Conservation (phyloP, 164 flowering plant genomes). For the Annona squamosa region DNA sequence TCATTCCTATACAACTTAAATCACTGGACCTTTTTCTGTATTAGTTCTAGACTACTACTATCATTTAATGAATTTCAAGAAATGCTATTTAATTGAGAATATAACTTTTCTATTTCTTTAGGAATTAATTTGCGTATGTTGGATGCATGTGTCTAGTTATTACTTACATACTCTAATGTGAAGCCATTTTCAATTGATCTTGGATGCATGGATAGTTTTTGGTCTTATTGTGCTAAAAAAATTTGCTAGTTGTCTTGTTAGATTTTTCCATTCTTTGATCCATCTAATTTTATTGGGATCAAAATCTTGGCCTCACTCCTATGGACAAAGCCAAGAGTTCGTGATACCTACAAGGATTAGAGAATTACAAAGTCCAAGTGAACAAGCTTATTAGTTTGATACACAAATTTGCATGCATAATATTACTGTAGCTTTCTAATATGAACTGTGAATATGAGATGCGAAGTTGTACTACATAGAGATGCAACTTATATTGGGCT, state of each 20-base stretch:
- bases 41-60: background rate
- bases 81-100: background rate
- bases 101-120: no score
- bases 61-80: no score
- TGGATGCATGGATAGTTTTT: background rate
- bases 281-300: background rate
- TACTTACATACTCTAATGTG: background rate
- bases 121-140: background rate
- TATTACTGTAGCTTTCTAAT: background rate
- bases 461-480: no score
- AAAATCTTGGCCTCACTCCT: background rate
- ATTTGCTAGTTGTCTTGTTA: no score
- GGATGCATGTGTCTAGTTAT: background rate
- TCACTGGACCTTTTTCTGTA: background rate
- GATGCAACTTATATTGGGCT: no score
- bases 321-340: background rate
- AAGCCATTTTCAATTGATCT: background rate
- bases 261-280: background rate
- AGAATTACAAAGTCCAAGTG: background rate
- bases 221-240: background rate
- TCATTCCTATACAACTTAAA: conserved; percentile 73
- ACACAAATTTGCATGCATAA: background rate
- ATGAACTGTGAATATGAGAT: background rate
- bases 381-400: no score
- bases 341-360: no score